Evolutionary conservation across 352 stramenopile genomes (phyloP).

Genomic region (Globisporangium cederbergense): DNA sequence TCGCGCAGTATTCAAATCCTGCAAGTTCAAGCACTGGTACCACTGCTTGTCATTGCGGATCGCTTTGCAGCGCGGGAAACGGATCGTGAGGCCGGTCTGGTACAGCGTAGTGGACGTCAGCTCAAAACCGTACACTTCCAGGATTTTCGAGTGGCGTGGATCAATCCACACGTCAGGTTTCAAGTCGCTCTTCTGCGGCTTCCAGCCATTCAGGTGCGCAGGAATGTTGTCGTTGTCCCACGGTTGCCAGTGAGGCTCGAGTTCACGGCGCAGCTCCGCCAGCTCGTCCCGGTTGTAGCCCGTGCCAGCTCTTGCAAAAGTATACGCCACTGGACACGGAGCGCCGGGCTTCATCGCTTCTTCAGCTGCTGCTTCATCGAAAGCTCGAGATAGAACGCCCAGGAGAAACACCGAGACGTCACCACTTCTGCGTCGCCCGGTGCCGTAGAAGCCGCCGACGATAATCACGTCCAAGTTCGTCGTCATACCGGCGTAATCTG

Average conservation of each 20-base stretch:
- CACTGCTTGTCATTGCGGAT: conserved; percentile 83
- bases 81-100: conserved; percentile 74
- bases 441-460: conserved; percentile 80
- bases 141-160: conserved; percentile 72
- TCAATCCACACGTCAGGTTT: conserved; percentile 83
- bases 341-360: conserved; percentile 47
- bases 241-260: conserved; percentile 75
- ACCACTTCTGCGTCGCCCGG: conserved; percentile 64
- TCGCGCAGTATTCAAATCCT: conserved; percentile 68
- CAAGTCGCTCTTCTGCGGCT: conserved; percentile 68
- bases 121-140: conserved; percentile 86
- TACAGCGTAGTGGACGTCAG: conserved; percentile 80
- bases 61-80: conserved; percentile 77
- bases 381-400: conserved; percentile 54
- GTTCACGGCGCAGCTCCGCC: conserved; percentile 58
- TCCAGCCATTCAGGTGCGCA: conserved; percentile 72
- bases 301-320: conserved; percentile 80
- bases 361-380: conserved; percentile 48
- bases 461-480: conserved; percentile 80
- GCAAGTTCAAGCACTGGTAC: conserved; percentile 76
- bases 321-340: conserved; percentile 62
- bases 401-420: conserved; percentile 83
- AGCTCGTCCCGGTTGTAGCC: conserved; percentile 82
- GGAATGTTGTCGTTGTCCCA: conserved; percentile 74
- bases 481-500: conserved; percentile 85